Percentiles rank a stretch among this genome's conserved stretches.
phyloP scores from a whole-genome alignment of 805 yeast species.

The Maudiozyma serrabonitensis region DNA sequence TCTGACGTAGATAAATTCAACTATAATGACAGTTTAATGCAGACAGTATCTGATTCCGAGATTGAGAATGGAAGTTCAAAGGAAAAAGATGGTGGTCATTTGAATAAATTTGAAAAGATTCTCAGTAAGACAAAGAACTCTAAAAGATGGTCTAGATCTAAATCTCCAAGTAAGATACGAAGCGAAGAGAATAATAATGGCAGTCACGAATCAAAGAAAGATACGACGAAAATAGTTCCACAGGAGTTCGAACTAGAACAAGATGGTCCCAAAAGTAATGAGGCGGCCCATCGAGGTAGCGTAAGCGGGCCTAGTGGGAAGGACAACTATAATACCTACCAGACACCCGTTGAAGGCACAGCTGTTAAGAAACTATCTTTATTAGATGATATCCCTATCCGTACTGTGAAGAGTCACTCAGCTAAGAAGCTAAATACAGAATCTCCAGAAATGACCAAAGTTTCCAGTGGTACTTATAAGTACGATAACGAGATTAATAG shows the following conservation, averaged over 20 bases:
- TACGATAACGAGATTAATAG: not conserved
- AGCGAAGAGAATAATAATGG: not conserved
- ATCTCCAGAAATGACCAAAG: not conserved
- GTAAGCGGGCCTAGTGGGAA: not conserved
- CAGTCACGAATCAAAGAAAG: not conserved
- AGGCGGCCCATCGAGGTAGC: not conserved
- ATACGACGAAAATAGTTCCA: not conserved
- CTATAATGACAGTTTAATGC: not conserved
- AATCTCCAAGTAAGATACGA: conserved; percentile 9
- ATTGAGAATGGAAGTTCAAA: not conserved
- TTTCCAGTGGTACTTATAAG: not conserved
- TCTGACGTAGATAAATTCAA: not conserved
- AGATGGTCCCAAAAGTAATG: not conserved
- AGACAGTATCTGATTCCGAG: not conserved
- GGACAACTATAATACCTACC: conserved; percentile 1
- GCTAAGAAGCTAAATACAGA: not conserved
- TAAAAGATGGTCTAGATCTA: conserved; percentile 14
- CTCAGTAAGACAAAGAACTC: conserved; percentile 8
- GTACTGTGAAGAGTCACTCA: not conserved
- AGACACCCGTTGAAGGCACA: conserved; percentile 10
- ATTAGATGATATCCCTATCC: conserved; percentile 11
- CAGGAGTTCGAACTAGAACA: not conserved
- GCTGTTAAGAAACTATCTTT: conserved; percentile 5
- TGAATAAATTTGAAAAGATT: conserved; percentile 18
- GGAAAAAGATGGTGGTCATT: conserved; percentile 3